Conservation (phyloP, 1,139 yeast genomes). For the Kluyveromyces marxianus region DNA sequence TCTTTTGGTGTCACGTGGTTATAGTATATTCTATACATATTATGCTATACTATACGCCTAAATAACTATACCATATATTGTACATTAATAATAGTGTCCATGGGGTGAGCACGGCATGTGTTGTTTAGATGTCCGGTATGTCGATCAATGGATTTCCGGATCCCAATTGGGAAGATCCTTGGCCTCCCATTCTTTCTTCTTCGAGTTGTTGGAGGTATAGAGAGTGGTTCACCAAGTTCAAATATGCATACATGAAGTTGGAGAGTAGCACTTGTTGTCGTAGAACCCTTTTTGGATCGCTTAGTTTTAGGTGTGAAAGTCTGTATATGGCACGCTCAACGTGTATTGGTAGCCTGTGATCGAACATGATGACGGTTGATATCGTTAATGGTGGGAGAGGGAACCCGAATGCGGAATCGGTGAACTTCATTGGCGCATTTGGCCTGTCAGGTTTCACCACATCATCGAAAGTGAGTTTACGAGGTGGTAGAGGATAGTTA, state of each 20-base stretch:
- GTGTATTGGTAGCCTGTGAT: conserved; percentile 83
- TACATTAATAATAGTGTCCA: neutral
- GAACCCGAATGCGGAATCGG: conserved; percentile 79
- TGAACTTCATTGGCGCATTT: conserved; percentile 69
- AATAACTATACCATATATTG: neutral
- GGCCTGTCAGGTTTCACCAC: conserved; percentile 33
- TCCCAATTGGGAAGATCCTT: neutral
- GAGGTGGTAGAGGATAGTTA: conserved; percentile 21
- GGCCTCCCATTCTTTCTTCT: conserved; percentile 16
- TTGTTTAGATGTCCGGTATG: conserved; percentile 1
- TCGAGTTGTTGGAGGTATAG: conserved; percentile 59
- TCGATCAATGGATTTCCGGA: neutral
- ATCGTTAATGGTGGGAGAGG: conserved; percentile 75
- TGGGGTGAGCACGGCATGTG: neutral
- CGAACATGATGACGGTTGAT: conserved; percentile 70
- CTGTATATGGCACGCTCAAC: conserved; percentile 94
- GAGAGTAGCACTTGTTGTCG: conserved; percentile 87
- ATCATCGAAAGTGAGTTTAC: conserved; percentile 31
- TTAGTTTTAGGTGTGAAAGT: conserved; percentile 82
- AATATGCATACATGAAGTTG: conserved; percentile 94
- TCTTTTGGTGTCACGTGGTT: too few species aligned
- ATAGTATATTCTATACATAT: too few species aligned
- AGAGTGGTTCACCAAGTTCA: conserved; percentile 88
- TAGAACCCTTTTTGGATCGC: conserved; percentile 86
- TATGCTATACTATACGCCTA: too few species aligned